These are phyloP conservation scores for Solanum hybrid DNA, from an alignment of 305 asterid genomes.

Conservation along the genomic window DNA sequence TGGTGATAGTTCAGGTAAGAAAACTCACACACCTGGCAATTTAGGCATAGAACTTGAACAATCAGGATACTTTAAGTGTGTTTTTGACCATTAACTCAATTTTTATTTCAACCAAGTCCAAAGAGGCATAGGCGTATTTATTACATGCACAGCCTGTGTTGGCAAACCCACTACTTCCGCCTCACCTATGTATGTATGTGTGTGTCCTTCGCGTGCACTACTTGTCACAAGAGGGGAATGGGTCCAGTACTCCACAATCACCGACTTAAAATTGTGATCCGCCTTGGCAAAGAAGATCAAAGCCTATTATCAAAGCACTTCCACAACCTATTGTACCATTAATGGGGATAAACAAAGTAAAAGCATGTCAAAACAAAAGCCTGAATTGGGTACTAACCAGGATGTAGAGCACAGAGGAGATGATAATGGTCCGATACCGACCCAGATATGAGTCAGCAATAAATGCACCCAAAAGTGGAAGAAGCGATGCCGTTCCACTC, in stretches of 20 bases:
- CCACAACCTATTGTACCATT: background rate
- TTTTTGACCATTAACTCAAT: background rate
- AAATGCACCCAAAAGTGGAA: slow-evolving; percentile 36
- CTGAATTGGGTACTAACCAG: slow-evolving; percentile 15
- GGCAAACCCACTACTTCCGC: background rate
- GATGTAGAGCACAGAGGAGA: slow-evolving; percentile 26
- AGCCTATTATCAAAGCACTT: background rate
- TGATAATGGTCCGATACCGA: slow-evolving; percentile 25
- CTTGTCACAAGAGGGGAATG: background rate
- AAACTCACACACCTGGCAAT: too few relatives aligned
- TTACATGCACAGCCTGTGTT: background rate
- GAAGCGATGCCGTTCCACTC: slow-evolving; percentile 27
- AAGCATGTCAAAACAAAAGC: background rate
- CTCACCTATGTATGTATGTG: background rate
- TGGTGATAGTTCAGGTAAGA: background rate
- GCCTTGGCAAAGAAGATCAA: background rate
- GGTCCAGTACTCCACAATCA: background rate
- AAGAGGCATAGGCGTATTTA: background rate
- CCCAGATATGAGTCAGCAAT: slow-evolving; percentile 33
- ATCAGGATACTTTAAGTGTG: background rate
- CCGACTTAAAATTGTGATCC: background rate
- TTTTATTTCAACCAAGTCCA: background rate
- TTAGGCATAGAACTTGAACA: too few relatives aligned
- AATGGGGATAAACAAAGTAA: background rate
- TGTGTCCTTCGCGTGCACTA: background rate